These are phyloP conservation scores for Perkinsus olseni DNA, from an alignment of 169 alveolate species.

Conservation along the genomic window DNA sequence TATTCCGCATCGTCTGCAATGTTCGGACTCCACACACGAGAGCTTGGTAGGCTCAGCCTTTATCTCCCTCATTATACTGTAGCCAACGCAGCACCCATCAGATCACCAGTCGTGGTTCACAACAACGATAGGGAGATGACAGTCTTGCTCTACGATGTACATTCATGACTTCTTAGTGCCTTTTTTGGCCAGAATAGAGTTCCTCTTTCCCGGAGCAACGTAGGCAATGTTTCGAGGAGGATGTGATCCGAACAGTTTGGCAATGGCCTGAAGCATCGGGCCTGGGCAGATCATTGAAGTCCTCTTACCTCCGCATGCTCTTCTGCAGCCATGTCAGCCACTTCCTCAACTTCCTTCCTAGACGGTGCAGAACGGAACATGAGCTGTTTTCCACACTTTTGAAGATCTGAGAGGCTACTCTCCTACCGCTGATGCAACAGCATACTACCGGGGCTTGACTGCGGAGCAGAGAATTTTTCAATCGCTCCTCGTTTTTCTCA, in stretches of 20 bases:
- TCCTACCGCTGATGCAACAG: background rate
- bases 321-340: background rate
- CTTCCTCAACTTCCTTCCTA: background rate
- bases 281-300: background rate
- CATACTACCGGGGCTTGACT: background rate
- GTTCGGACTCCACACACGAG: no score
- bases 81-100: no score
- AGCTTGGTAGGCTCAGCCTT: no score
- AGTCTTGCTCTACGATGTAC: no score
- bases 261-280: background rate
- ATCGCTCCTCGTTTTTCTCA: conserved; percentile 29
- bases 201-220: background rate
- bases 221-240: background rate
- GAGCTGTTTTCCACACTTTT: background rate
- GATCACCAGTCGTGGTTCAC: no score
- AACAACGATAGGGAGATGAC: no score
- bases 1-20: no score
- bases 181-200: background rate
- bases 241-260: background rate
- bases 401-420: background rate
- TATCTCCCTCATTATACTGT: no score
- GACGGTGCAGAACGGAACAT: background rate
- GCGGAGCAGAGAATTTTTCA: background rate
- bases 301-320: background rate
- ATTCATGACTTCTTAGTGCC: background rate